phyloP scores from a whole-genome alignment of 352 stramenopile species.

The Globisporangium cystogenes region DNA sequence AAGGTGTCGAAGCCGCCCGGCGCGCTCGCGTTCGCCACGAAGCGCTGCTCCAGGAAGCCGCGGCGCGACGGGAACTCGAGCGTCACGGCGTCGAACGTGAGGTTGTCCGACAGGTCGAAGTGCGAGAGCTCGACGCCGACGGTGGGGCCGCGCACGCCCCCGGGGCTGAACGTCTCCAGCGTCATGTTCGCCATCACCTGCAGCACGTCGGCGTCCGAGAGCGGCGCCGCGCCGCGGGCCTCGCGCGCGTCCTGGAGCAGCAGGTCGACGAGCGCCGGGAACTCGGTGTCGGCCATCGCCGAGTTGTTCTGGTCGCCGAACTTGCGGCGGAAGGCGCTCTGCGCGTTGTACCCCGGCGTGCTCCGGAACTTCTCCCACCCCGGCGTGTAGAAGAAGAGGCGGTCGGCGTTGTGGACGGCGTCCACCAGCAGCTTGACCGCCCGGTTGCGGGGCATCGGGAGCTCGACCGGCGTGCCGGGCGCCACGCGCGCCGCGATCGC shows the following conservation, averaged over 20 bases:
- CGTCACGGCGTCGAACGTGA: conserved; percentile 7
- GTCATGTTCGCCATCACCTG: conserved; percentile 1
- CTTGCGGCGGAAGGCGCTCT: background rate
- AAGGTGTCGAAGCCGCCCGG: background rate
- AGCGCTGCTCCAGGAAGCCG: conserved; percentile 1
- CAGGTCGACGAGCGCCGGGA: background rate
- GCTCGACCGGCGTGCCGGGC: background rate
- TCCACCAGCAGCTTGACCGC: conserved; percentile 1
- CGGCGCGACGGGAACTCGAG: conserved; percentile 2
- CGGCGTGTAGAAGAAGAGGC: background rate
- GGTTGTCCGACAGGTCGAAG: background rate
- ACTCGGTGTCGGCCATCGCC: background rate
- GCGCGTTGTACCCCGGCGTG: background rate
- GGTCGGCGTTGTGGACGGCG: background rate
- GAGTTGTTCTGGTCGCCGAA: background rate
- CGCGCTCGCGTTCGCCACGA: background rate
- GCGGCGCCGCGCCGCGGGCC: background rate
- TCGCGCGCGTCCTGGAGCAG: background rate
- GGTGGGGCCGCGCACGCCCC: background rate
- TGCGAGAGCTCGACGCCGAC: conserved; percentile 5
- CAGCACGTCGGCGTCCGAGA: background rate
- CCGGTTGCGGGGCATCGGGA: conserved; percentile 1
- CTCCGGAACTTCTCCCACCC: background rate
- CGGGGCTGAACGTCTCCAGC: background rate
- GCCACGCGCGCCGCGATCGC: background rate